Evolutionary conservation across 2,329 filamentous ascomycete species (phyloP), one percentile per base, ranked within the genome.

Genomic region (Penicillium rolfsii): DNA sequence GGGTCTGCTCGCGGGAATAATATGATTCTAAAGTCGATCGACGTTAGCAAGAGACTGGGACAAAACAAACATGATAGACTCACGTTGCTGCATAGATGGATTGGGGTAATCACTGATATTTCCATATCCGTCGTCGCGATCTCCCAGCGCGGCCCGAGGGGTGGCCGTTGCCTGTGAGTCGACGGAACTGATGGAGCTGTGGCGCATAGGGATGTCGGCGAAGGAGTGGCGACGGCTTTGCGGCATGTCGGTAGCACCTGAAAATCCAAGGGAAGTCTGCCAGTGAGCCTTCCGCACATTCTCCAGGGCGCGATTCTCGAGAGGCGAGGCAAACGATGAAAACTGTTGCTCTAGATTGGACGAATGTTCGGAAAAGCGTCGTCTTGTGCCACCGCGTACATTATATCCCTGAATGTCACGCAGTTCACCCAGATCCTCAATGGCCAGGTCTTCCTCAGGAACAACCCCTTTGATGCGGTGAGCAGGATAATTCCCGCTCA

Each of bases 191-290:
- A 81, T 72, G 11, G 81, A 82, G 30, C 71, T 70, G 55, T 82
- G 78, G 45, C 81, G 76, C 38, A 80, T 78, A 11, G 81, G 80
- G 46, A 83, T 78, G 62, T 83, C 81, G 30, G 81, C 81, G 60
- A 83, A 82, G 16, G 81, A 83, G 67, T 83, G 81, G 22, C 81
- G 79, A 40, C 81, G 79, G 64, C 81, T 83, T 64, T 83, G 81
- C 33, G 81, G 76, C 26, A 78, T 71, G 61, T 82, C 81, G 36
- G 74, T 68, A 46, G 80, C 71, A 57, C 79, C 73, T 28, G 79
- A 78, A 67, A 83, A 83, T 12, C 79, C 80, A 30, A 82, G 76
- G 4, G 80, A 80, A 16, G 80, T 82, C 63, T 82, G 80, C 81
- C 81, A 83, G 58, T 83, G 80, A 46, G 76, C 78, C 67, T 80